Evolutionary conservation across 257 asterid species (phyloP).

Genomic region (Dorcoceras hygrometricum): DNA sequence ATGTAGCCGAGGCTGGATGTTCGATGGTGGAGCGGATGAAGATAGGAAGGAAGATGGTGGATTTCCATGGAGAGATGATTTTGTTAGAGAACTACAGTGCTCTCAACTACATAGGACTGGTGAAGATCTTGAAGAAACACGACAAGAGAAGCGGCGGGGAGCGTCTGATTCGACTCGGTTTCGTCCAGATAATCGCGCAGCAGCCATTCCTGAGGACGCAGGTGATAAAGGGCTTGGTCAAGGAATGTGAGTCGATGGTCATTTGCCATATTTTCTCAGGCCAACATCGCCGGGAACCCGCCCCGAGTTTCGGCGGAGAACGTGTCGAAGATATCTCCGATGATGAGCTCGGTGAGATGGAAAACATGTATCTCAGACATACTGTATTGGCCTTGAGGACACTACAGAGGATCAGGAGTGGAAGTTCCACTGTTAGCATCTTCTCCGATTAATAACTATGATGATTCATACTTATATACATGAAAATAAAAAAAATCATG

Average conservation of each 20-base stretch:
- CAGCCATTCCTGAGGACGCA: slow-evolving; percentile 66
- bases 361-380: slow-evolving; percentile 56
- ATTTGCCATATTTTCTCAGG: slow-evolving; percentile 44
- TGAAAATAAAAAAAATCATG: too few species aligned
- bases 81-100: slow-evolving; percentile 80
- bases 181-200: slow-evolving; percentile 58
- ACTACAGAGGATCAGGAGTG: slow-evolving; percentile 55
- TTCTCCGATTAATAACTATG: too few species aligned
- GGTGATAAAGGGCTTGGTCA: slow-evolving; percentile 48
- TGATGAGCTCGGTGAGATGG: slow-evolving; percentile 57
- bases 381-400: slow-evolving; percentile 56
- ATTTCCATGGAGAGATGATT: slow-evolving; percentile 91
- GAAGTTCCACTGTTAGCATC: slow-evolving; percentile 30
- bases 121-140: slow-evolving; percentile 78
- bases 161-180: slow-evolving; percentile 52
- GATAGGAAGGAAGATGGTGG: slow-evolving; percentile 63
- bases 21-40: slow-evolving; percentile 47
- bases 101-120: slow-evolving; percentile 78
- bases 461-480: too few species aligned
- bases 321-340: slow-evolving; percentile 26
- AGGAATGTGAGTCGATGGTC: slow-evolving; percentile 61
- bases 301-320: neutral
- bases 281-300: slow-evolving; percentile 23
- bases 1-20: slow-evolving; percentile 39
- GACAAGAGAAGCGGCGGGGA: slow-evolving; percentile 60